phyloP scores from a whole-genome alignment of 768 basidiomycete genomes.

The Trametes cingulata region DNA sequence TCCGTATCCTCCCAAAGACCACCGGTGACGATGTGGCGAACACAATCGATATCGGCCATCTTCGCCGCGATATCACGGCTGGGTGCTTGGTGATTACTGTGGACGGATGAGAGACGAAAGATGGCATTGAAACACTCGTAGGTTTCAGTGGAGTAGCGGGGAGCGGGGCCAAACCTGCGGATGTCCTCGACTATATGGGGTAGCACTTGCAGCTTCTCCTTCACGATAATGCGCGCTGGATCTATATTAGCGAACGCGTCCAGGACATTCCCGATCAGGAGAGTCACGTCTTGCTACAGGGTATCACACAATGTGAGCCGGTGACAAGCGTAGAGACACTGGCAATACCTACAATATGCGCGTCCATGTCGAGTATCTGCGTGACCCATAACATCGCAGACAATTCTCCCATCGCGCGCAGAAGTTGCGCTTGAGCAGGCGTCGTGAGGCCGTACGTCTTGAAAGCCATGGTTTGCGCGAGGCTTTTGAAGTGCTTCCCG shows the following conservation, averaged over 20 bases:
- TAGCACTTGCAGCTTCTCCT: constrained; percentile 22
- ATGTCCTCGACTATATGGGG: constrained; percentile 18
- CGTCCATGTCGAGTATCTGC: constrained; percentile 13
- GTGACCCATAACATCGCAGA: constrained; percentile 16
- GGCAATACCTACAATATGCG: constrained; percentile 1
- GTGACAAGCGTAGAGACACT: neutral
- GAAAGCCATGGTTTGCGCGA: constrained; percentile 36
- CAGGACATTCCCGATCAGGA: constrained; percentile 21
- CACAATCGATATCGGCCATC: constrained; percentile 20
- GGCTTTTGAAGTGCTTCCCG: constrained; percentile 39
- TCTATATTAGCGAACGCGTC: constrained; percentile 14
- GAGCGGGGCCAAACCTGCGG: constrained; percentile 34
- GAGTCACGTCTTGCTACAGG: constrained; percentile 12
- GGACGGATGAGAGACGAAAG: constrained; percentile 40
- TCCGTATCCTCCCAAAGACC: neutral
- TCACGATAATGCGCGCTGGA: constrained; percentile 13
- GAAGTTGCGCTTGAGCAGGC: neutral
- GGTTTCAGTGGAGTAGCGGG: constrained; percentile 37
- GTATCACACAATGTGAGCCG: neutral
- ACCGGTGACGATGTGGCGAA: constrained; percentile 21
- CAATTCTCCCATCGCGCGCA: constrained; percentile 14
- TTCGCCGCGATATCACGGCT: constrained; percentile 18
- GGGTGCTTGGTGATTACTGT: constrained; percentile 45
- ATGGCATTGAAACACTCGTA: constrained; percentile 46
- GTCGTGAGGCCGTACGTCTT: constrained; percentile 17